Base-by-base conservation (phyloP, 2,329 filamentous ascomycete genomes). In the Lachnellula suecica region DNA sequence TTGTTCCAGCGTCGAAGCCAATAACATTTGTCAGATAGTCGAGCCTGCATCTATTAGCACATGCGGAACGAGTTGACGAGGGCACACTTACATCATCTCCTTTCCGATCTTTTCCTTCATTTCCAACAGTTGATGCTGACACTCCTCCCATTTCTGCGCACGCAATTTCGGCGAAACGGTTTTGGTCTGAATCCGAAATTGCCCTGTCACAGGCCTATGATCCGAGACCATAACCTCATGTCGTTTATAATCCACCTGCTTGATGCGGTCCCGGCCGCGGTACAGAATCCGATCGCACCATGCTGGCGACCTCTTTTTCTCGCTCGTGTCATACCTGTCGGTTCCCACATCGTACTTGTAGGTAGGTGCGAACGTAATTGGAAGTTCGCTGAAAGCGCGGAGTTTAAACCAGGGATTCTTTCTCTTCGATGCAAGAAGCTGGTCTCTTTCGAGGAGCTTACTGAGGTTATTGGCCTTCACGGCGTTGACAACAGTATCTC, bases 341-440 rank as follows among this genome's bases (percentile, higher is more conserved):
- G 91, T 95, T 15, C 92, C 92, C 0, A 97, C 91, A 63, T 99
- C 94, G 69, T 99, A 99, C 70, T 99, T 99, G 77, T 99, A 99
- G 0, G 94, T 99, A 1, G 94, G 94, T 7, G 91, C 87, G 68
- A 99, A 99, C 0, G 84, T 87, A 64, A 99, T 97, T 1, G 88
- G 89, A 50, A 87, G 79, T 71, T 99, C 94, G n/a, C 87, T 85
- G 69, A 99, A 97, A 0, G 90, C 87, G 19, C 92, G 85, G 4
- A 99, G 79, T 24, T 89, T 83, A 73, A 97, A 97, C 0, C 85
- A 89, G 0, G 93, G 91, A 63, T 97, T 97, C 62, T 91, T 89
- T 47, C 91, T 88, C 51, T 89, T 84, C 11, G 91, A 93, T 0
- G 96, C 87, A 2, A 97, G 83, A 4, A 99, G 79, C 68, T 99